Evolutionary conservation across 108 stramenopile genomes (phyloP).

Genomic region (Nitzschia sp.): DNA sequence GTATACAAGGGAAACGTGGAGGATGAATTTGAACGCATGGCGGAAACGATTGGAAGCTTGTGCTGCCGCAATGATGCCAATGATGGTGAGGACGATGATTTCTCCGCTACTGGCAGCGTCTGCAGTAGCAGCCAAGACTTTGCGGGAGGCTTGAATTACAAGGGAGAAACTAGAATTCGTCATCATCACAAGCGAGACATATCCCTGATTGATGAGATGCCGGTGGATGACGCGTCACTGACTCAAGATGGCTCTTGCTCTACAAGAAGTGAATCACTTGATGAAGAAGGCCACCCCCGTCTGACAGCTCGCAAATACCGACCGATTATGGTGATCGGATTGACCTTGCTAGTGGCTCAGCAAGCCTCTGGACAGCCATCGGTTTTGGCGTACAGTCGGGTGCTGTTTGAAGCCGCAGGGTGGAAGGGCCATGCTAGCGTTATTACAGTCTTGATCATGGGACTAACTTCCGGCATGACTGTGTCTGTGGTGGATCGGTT

Average conservation of each 20-base stretch:
- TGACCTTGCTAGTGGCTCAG: constrained; percentile 68
- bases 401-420: constrained; percentile 71
- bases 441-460: constrained; percentile 67
- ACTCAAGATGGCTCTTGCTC: neutral
- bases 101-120: neutral
- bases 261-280: neutral
- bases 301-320: constrained; percentile 24
- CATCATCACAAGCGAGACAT: neutral
- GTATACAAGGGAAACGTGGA: constrained; percentile 43
- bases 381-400: constrained; percentile 68
- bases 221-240: neutral
- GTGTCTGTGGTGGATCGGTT: constrained; percentile 43
- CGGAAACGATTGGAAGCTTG: constrained; percentile 18
- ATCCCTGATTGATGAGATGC: neutral
- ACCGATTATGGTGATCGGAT: constrained; percentile 40
- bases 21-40: constrained; percentile 42
- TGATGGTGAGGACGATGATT: neutral
- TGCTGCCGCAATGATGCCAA: constrained; percentile 19
- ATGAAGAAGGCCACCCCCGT: neutral
- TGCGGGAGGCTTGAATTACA: neutral
- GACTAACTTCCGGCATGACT: constrained; percentile 42
- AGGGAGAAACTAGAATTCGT: neutral
- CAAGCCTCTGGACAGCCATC: constrained; percentile 83
- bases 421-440: constrained; percentile 53
- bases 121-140: neutral